Percentiles rank a stretch among this genome's conserved stretches.
phyloP scores from a whole-genome alignment of 1,284 basidiomycete species.

The Wolfiporia cocos region DNA sequence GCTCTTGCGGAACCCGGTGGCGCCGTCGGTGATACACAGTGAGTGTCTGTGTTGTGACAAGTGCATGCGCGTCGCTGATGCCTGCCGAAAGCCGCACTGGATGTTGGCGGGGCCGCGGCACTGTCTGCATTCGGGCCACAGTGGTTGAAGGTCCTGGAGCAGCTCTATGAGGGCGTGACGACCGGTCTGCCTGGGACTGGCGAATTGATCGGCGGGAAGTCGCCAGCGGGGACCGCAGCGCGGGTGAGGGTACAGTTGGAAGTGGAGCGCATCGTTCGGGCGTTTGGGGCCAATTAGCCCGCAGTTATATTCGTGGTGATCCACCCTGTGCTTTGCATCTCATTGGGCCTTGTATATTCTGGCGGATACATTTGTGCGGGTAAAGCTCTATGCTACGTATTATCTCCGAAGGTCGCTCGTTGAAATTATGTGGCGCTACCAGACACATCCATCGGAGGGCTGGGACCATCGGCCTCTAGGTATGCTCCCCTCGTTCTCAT shows the following conservation, averaged over 20 bases:
- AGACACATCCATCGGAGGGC: too few relatives aligned
- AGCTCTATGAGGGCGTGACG: conserved; percentile 60
- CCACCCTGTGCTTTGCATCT: too few relatives aligned
- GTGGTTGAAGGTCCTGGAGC: conserved; percentile 69
- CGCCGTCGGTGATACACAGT: conserved; percentile 64
- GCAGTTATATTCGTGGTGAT: too few relatives aligned
- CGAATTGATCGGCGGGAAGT: conserved; percentile 46
- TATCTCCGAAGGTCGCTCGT: too few relatives aligned
- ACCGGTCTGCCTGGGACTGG: conserved; percentile 36
- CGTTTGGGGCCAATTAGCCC: neutral
- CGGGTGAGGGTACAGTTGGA: conserved; percentile 55
- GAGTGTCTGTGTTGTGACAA: conserved; percentile 28
- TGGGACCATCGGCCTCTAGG: too few relatives aligned
- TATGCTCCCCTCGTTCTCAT: too few relatives aligned
- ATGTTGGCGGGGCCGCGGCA: conserved; percentile 64
- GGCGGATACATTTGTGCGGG: too few relatives aligned
- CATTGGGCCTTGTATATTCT: too few relatives aligned
- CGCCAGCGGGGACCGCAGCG: conserved; percentile 52
- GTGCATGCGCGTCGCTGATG: conserved; percentile 18
- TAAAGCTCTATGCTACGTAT: too few relatives aligned
- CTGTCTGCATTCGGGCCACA: conserved; percentile 68
- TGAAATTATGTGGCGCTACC: too few relatives aligned
- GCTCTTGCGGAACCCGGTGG: conserved; percentile 49
- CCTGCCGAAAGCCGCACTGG: conserved; percentile 51
- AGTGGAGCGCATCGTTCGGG: conserved; percentile 54